Evolutionary conservation across 306 rosid species (phyloP).

Genomic region (Cucurbita maxima): DNA sequence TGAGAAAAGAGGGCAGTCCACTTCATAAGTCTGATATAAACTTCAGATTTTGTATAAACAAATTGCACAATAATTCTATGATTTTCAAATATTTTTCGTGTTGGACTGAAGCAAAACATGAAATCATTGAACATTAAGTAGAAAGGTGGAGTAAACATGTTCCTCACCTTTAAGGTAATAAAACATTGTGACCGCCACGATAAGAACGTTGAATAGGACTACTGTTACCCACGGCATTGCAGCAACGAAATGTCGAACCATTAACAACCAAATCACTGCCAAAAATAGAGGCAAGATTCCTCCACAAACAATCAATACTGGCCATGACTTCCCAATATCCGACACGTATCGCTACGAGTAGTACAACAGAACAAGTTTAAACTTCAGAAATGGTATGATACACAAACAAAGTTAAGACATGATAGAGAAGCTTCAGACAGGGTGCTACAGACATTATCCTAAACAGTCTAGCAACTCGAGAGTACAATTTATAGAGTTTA

Average conservation of each 20-base stretch:
- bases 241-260: slow-evolving; percentile 89
- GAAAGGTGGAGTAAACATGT: background rate
- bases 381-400: background rate
- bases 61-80: background rate
- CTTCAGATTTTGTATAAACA: background rate
- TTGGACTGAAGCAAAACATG: background rate
- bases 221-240: slow-evolving; percentile 99
- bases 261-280: slow-evolving; percentile 82
- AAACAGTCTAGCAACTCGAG: background rate
- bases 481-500: background rate
- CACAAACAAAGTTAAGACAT: background rate
- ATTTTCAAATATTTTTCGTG: background rate
- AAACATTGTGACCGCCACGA: slow-evolving; percentile 68
- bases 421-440: background rate
- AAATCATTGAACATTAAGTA: background rate
- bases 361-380: background rate
- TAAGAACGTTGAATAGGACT: slow-evolving; percentile 59
- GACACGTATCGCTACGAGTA: slow-evolving; percentile 88
- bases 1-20: background rate
- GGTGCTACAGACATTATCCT: background rate
- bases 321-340: slow-evolving; percentile 93
- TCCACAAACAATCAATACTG: slow-evolving; percentile 89
- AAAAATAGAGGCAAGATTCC: slow-evolving; percentile 80
- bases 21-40: background rate
- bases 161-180: slow-evolving; percentile 77